These are phyloP conservation scores for Bullera alba DNA, from an alignment of 768 basidiomycete species.

Conservation along the genomic window DNA sequence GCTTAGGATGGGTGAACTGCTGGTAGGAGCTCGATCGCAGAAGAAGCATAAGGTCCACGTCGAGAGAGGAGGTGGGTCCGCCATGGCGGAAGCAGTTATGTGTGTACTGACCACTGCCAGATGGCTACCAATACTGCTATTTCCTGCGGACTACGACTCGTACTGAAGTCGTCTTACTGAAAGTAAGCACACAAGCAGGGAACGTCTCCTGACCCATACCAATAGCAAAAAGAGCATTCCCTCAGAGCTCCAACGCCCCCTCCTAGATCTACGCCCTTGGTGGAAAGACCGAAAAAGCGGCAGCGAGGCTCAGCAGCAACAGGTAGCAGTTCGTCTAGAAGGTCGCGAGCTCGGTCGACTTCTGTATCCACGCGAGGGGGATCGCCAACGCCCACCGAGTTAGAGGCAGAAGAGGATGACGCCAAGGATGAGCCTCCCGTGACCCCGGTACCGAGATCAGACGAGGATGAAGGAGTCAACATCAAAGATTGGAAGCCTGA, in stretches of 20 bases:
- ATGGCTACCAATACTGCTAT: conserved; percentile 83
- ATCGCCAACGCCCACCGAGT: background rate
- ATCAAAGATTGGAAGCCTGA: conserved; percentile 44
- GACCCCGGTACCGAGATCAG: conserved; percentile 12
- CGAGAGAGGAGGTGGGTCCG: conserved; percentile 65
- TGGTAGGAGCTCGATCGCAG: conserved; percentile 31
- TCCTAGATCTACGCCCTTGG: conserved; percentile 1
- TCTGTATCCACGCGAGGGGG: background rate
- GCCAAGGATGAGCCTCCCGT: conserved; percentile 11
- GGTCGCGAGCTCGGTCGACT: background rate
- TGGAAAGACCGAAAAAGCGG: conserved; percentile 2
- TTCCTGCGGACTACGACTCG: conserved; percentile 76
- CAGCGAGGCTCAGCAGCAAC: conserved; percentile 6
- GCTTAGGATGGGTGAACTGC: conserved; percentile 40
- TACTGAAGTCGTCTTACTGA: conserved; percentile 66
- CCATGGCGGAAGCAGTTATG: background rate
- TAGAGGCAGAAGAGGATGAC: conserved; percentile 6
- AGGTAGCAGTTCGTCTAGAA: background rate
- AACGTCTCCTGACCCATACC: background rate
- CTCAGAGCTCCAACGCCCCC: conserved; percentile 27
- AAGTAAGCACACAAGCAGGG: conserved; percentile 57
- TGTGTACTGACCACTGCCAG: conserved; percentile 49
- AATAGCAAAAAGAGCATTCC: conserved; percentile 27
- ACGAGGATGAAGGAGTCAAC: conserved; percentile 18
- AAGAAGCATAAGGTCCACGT: conserved; percentile 73